phyloP scores from a whole-genome alignment of 2,329 filamentous ascomycete species.

The Aspergillus uvarum region DNA sequence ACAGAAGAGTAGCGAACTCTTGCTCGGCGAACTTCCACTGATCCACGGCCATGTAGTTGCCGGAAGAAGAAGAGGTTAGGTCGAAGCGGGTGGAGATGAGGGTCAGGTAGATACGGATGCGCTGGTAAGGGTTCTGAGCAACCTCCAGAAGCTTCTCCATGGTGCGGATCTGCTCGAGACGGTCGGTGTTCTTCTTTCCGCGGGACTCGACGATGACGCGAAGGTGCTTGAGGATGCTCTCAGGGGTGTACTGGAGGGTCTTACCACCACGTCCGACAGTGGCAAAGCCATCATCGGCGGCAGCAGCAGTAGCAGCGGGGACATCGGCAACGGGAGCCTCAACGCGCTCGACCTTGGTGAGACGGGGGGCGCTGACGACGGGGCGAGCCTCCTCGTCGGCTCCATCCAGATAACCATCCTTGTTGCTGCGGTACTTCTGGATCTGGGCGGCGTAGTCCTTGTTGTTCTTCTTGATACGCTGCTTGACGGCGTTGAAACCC shows the following conservation, averaged over 20 bases:
- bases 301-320: constrained; percentile 42
- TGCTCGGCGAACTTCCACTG: constrained; percentile 95
- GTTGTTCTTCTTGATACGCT: constrained; percentile 98
- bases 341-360: constrained; percentile 45
- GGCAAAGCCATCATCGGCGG: constrained; percentile 82
- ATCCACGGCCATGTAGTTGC: constrained; percentile 84
- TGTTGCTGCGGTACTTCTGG: constrained; percentile 80
- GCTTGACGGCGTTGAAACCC: constrained; percentile 94
- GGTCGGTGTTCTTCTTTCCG: constrained; percentile 98
- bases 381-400: constrained; percentile 68
- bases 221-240: constrained; percentile 97
- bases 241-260: constrained; percentile 86
- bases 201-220: constrained; percentile 89
- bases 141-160: constrained; percentile 97
- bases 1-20: constrained; percentile 76
- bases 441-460: constrained; percentile 89
- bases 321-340: constrained; percentile 52
- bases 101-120: constrained; percentile 85
- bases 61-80: constrained; percentile 70
- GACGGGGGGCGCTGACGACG: constrained; percentile 52
- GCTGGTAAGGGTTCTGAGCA: constrained; percentile 85
- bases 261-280: constrained; percentile 87
- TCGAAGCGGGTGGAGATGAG: constrained; percentile 94
- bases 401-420: constrained; percentile 83
- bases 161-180: constrained; percentile 87